These are phyloP conservation scores for Berberis thunbergii DNA, from an alignment of 164 flowering plant genomes.

Conservation along the genomic window DNA sequence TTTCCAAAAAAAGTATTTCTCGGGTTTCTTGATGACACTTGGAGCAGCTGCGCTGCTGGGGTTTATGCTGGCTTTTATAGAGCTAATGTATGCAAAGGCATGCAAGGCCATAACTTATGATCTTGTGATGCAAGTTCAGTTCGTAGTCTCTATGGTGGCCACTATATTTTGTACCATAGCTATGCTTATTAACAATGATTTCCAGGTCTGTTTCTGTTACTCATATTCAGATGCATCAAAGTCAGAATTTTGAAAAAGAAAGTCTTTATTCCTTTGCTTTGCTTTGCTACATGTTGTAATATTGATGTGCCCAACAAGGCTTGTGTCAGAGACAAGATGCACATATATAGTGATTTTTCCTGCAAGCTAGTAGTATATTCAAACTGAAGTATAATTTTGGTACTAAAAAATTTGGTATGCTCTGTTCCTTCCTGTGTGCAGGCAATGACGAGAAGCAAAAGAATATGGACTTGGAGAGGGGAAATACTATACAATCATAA, in stretches of 20 bases:
- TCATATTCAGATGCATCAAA: neutral
- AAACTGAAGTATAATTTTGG: too few relatives aligned
- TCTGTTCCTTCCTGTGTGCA: neutral
- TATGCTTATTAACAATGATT: constrained; percentile 22
- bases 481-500: neutral
- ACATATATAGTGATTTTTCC: neutral
- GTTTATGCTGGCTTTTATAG: constrained; percentile 14
- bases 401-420: too few relatives aligned
- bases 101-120: constrained; percentile 11
- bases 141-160: constrained; percentile 12
- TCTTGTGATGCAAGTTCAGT: constrained; percentile 21
- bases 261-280: too few relatives aligned
- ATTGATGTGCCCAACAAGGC: too few relatives aligned
- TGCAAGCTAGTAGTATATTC: too few relatives aligned
- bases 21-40: constrained; percentile 19
- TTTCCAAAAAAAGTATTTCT: constrained; percentile 3
- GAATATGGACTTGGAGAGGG: constrained; percentile 1
- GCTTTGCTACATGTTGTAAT: too few relatives aligned
- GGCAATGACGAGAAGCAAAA: neutral
- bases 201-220: constrained; percentile 8
- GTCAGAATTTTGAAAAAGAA: too few relatives aligned
- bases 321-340: neutral
- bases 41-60: constrained; percentile 15
- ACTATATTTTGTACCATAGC: constrained; percentile 17
- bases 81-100: constrained; percentile 12